These are phyloP conservation scores for Lentinula detonsa DNA, from an alignment of 768 basidiomycete genomes.

Conservation along the genomic window DNA sequence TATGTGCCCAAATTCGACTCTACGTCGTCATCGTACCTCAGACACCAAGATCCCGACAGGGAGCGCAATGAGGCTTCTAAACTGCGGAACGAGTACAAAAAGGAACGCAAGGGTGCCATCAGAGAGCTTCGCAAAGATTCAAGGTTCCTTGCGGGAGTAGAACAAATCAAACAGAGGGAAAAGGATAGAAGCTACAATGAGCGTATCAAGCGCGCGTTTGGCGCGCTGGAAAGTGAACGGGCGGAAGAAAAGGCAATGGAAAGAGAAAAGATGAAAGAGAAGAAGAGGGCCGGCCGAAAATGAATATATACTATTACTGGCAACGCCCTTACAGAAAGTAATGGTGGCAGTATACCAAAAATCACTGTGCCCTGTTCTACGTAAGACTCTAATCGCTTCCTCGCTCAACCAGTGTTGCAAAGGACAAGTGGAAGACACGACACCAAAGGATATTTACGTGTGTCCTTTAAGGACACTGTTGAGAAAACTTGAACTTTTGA, in stretches of 20 bases:
- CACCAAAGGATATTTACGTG: too few species aligned
- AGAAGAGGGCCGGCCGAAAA: slow-evolving; percentile 71
- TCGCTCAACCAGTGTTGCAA: too few species aligned
- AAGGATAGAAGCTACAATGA: slow-evolving; percentile 80
- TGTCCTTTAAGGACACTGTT: too few species aligned
- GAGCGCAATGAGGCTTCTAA: slow-evolving; percentile 86
- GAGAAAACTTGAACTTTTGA: too few species aligned
- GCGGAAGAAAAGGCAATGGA: slow-evolving; percentile 94
- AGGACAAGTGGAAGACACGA: too few species aligned
- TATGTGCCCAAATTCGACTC: slow-evolving; percentile 92
- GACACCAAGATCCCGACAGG: slow-evolving; percentile 84
- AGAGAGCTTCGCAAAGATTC: slow-evolving; percentile 95
- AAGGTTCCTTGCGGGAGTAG: slow-evolving; percentile 84
- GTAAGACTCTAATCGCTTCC: too few species aligned
- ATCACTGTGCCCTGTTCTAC: too few species aligned
- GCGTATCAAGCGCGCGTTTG: slow-evolving; percentile 78
- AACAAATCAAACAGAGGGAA: slow-evolving; percentile 77
- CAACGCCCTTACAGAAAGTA: background rate
- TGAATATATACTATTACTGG: slow-evolving; percentile 19
- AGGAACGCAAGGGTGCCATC: slow-evolving; percentile 96
- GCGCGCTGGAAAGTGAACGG: slow-evolving; percentile 76
- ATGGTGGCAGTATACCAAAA: too few species aligned
- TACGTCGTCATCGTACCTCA: slow-evolving; percentile 66
- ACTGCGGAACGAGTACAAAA: slow-evolving; percentile 82
- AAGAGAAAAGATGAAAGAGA: slow-evolving; percentile 72